Evolutionary conservation across 192 early-diverging fungal genomes (phyloP), one percentile per base, ranked within the genome.

Genomic region (Rhizophagus sp.): DNA sequence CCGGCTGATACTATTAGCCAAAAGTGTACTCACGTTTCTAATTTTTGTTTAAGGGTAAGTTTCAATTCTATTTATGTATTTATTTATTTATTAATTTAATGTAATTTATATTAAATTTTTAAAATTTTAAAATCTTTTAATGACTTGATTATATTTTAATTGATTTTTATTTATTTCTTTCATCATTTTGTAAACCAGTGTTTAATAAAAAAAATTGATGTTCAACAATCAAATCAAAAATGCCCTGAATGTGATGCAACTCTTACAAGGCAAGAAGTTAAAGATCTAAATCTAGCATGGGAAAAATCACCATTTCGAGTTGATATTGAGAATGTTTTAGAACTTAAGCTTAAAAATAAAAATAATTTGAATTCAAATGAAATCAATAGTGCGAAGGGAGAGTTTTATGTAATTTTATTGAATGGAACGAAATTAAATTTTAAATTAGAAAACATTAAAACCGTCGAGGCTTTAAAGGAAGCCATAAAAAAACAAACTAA

Each of bases 401-500:
- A 64, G 4, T 47, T 80, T 62, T 80, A 62, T 30, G 73, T 80
- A 4, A 72, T 77, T n/a, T 44, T 77, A 30, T 25, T 80, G 30
- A 77, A 61, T 80, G 79, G 79, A 4, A 33, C 47, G 19, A 71
- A 66, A 62, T 39, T 52, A 57, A 19, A 25, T 22, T 39, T 80
- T 15, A n/a, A 52, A 12, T n/a, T 49, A 5, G 49, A 61, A 27
- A 22, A 75, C 5, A 34, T 74, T 19, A 27, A 27, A 30, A 73
- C 70, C 8, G 44, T 80, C 22, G n/a, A 22, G 15, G 68, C 49
- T 41, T 66, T 80, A 44, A 49, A 62, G 44, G 44, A 13, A 24
- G 27, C 25, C 7, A 44, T 80, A 17, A 36, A 76, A 4, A 47
- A 57, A 47, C 22, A 64, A 41, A 39, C 41, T 24, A 61, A 63